Percentiles rank a stretch among this genome's conserved stretches.
Evolutionary conservation across 805 yeast species (phyloP).

Genomic region (Cyberlindnera misumaiensis): DNA sequence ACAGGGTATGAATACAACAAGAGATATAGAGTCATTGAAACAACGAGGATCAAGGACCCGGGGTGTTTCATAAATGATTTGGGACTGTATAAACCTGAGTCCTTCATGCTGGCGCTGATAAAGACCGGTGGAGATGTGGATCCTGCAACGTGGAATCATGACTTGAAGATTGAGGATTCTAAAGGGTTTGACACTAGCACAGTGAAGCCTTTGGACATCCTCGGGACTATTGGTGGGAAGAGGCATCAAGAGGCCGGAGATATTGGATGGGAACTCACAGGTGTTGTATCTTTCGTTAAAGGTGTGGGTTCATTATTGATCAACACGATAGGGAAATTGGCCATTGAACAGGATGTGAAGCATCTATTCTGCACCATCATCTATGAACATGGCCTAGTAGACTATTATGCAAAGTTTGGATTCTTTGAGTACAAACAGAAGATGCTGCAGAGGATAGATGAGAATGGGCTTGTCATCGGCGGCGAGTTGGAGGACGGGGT

Average conservation of each 20-base stretch:
- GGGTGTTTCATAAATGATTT: conserved; percentile 13
- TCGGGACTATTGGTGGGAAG: conserved; percentile 16
- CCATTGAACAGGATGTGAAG: neutral
- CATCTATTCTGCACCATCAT: conserved; percentile 13
- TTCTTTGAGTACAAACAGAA: conserved; percentile 11
- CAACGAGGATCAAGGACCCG: conserved; percentile 15
- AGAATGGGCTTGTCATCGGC: conserved; percentile 14
- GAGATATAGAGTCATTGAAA: conserved; percentile 13
- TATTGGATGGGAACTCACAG: conserved; percentile 17
- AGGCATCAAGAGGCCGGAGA: neutral
- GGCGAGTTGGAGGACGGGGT: conserved; percentile 16
- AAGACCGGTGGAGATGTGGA: neutral
- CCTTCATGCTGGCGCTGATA: conserved; percentile 12
- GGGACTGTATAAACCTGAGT: conserved; percentile 13
- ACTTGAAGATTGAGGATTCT: conserved; percentile 2
- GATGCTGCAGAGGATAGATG: conserved; percentile 9
- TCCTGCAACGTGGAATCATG: neutral
- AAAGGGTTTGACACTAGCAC: conserved; percentile 2
- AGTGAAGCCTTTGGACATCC: conserved; percentile 2
- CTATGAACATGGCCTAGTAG: conserved; percentile 14
- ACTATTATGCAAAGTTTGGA: conserved; percentile 15
- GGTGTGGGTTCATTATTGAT: conserved; percentile 18
- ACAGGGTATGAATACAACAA: conserved; percentile 14
- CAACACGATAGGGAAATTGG: conserved; percentile 1
- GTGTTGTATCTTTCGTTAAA: conserved; percentile 14